Percentiles rank a stretch among this genome's conserved stretches.
phyloP scores from a whole-genome alignment of 208 protist genomes.

The Borovskyia barvae region DNA sequence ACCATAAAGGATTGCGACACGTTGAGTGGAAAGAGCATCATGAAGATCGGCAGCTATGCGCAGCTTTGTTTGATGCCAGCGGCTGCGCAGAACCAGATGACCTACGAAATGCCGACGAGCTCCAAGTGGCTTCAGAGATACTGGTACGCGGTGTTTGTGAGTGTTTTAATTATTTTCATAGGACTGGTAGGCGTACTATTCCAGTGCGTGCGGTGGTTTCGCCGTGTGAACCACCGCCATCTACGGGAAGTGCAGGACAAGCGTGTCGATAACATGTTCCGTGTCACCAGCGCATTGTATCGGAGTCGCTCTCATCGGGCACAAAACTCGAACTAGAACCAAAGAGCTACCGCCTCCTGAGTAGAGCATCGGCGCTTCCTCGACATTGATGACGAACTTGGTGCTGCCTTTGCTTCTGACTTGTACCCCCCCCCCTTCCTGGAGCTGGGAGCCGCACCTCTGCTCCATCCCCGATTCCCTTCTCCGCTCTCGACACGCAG shows the following conservation, averaged over 20 bases:
- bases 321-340: background rate
- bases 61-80: background rate
- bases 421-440: too few relatives aligned
- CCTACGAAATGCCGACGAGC: slow-evolving; percentile 13
- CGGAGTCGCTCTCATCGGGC: slow-evolving; percentile 1
- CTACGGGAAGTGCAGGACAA: slow-evolving; percentile 9
- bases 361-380: too few relatives aligned
- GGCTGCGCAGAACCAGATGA: background rate
- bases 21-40: too few relatives aligned
- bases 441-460: too few relatives aligned
- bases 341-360: too few relatives aligned
- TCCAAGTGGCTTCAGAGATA: slow-evolving; percentile 10
- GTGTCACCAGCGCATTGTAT: slow-evolving; percentile 4
- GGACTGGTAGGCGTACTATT: slow-evolving; percentile 7
- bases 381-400: too few relatives aligned
- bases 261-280: slow-evolving; percentile 16
- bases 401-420: too few relatives aligned
- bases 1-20: too few relatives aligned
- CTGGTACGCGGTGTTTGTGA: slow-evolving; percentile 17
- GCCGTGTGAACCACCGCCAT: slow-evolving; percentile 5
- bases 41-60: background rate
- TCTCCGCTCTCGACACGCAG: too few relatives aligned
- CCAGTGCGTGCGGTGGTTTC: slow-evolving; percentile 13
- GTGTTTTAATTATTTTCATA: background rate
- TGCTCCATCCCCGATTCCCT: too few relatives aligned